Conservation (phyloP, 805 yeast species). For the Blastobotrys muscicola region DNA sequence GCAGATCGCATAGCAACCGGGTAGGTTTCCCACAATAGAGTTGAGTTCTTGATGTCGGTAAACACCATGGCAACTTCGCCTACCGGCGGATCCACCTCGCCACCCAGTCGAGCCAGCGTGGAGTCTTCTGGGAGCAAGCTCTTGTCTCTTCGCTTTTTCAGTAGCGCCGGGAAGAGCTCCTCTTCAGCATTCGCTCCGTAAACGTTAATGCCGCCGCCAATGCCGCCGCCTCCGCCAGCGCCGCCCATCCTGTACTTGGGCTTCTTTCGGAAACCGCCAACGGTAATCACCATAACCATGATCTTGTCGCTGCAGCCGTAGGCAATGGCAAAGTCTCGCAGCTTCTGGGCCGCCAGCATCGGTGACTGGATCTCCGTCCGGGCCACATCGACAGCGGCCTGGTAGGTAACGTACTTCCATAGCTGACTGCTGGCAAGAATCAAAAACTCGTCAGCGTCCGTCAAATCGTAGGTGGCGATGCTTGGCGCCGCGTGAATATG, state of each 20-base stretch:
- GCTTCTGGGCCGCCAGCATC: slow-evolving; percentile 81
- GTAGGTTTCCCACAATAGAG: slow-evolving; percentile 84
- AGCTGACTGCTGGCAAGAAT: slow-evolving; percentile 74
- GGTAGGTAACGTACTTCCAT: slow-evolving; percentile 78
- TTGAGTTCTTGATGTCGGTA: slow-evolving; percentile 93
- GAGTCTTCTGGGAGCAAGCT: slow-evolving; percentile 59
- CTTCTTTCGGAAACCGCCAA: slow-evolving; percentile 20
- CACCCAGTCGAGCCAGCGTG: slow-evolving; percentile 64
- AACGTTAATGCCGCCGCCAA: background rate
- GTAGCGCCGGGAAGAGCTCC: slow-evolving; percentile 23
- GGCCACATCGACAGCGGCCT: slow-evolving; percentile 83
- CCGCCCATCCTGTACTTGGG: background rate
- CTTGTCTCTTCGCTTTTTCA: slow-evolving; percentile 40
- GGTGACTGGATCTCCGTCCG: slow-evolving; percentile 71
- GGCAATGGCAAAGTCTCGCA: slow-evolving; percentile 89
- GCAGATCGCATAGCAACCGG: slow-evolving; percentile 96
- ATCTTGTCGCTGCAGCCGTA: slow-evolving; percentile 79
- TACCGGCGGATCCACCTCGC: slow-evolving; percentile 86
- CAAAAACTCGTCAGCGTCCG: slow-evolving; percentile 71
- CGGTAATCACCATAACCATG: slow-evolving; percentile 69
- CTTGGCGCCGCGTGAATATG: slow-evolving; percentile 86
- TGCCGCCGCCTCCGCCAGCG: slow-evolving; percentile 5
- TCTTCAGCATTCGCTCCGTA: slow-evolving; percentile 19
- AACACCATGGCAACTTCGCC: slow-evolving; percentile 94
- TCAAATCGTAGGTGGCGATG: slow-evolving; percentile 48